Percentiles rank a stretch among this genome's conserved stretches.
phyloP scores from a whole-genome alignment of 148 eudicot genomes.

The Vaccinium myrtillus region DNA sequence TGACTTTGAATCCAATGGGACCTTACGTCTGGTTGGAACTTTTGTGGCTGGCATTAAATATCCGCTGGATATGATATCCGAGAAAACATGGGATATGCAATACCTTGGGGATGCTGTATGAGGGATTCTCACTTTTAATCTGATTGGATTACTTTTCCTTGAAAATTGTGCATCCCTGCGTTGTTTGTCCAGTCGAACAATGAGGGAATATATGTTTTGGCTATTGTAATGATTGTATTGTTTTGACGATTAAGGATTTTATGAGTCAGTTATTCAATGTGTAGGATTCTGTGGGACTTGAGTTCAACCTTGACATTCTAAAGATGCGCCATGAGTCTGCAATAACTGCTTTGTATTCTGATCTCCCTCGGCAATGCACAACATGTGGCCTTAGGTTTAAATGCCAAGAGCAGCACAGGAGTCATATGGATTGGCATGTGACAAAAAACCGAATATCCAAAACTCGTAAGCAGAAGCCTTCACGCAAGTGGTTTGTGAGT shows the following conservation, averaged over 20 bases:
- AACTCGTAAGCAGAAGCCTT: constrained; percentile 85
- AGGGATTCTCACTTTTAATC: neutral
- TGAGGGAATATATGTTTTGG: neutral
- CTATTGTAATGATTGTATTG: neutral
- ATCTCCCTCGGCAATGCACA: constrained; percentile 89
- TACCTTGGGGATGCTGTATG: neutral
- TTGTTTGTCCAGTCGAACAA: neutral
- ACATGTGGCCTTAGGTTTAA: constrained; percentile 91
- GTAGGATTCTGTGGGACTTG: constrained; percentile 82
- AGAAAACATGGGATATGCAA: neutral
- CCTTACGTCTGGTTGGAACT: neutral
- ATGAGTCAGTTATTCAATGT: neutral
- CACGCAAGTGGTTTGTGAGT: constrained; percentile 95
- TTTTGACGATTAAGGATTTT: constrained; percentile 1
- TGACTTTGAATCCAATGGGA: neutral
- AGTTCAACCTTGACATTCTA: constrained; percentile 74
- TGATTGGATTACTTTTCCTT: neutral
- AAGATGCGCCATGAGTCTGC: constrained; percentile 80
- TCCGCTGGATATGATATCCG: neutral
- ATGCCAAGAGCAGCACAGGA: constrained; percentile 89
- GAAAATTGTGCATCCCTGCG: neutral
- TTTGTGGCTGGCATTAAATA: neutral
- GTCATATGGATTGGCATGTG: constrained; percentile 99
- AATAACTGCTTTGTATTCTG: constrained; percentile 66
- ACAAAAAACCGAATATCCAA: constrained; percentile 71